Evolutionary conservation across 1,139 yeast species (phyloP).

Genomic region (Eremothecium coryli): DNA sequence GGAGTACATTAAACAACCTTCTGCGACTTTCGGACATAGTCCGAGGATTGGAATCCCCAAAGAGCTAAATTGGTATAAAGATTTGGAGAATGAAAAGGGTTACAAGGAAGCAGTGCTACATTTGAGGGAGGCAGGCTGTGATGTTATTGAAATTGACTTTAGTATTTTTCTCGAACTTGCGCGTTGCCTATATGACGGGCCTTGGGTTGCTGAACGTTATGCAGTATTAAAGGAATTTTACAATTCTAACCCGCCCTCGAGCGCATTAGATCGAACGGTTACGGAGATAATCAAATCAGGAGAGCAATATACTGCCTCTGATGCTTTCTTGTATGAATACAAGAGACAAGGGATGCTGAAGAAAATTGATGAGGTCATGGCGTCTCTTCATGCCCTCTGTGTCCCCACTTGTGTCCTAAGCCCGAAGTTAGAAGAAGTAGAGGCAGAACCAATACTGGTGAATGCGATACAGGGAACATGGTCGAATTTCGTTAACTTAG

Average conservation of each 20-base stretch:
- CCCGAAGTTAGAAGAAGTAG: slow-evolving; percentile 67
- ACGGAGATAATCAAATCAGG: slow-evolving; percentile 67
- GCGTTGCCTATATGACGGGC: slow-evolving; percentile 86
- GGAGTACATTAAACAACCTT: slow-evolving; percentile 57
- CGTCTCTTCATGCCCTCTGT: slow-evolving; percentile 60
- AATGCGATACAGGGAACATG: slow-evolving; percentile 93
- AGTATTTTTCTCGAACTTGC: slow-evolving; percentile 72
- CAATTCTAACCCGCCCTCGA: slow-evolving; percentile 61
- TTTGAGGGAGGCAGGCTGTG: slow-evolving; percentile 48
- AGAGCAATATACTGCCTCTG: slow-evolving; percentile 66
- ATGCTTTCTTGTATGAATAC: slow-evolving; percentile 76
- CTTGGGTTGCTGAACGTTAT: slow-evolving; percentile 97
- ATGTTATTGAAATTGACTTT: slow-evolving; percentile 56
- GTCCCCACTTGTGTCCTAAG: slow-evolving; percentile 93
- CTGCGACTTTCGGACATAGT: slow-evolving; percentile 37
- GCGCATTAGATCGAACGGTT: slow-evolving; percentile 78
- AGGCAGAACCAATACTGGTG: slow-evolving; percentile 66
- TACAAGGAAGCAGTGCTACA: slow-evolving; percentile 52
- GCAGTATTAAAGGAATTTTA: slow-evolving; percentile 72
- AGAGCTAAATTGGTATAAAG: slow-evolving; percentile 69
- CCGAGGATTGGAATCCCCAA: slow-evolving; percentile 61
- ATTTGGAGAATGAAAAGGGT: slow-evolving; percentile 61
- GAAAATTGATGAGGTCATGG: slow-evolving; percentile 46
- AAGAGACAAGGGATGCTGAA: slow-evolving; percentile 69
- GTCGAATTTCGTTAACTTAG: slow-evolving; percentile 91